Evolutionary conservation across 2,329 filamentous ascomycete species (phyloP).

Genomic region (Xylaria multiplex): DNA sequence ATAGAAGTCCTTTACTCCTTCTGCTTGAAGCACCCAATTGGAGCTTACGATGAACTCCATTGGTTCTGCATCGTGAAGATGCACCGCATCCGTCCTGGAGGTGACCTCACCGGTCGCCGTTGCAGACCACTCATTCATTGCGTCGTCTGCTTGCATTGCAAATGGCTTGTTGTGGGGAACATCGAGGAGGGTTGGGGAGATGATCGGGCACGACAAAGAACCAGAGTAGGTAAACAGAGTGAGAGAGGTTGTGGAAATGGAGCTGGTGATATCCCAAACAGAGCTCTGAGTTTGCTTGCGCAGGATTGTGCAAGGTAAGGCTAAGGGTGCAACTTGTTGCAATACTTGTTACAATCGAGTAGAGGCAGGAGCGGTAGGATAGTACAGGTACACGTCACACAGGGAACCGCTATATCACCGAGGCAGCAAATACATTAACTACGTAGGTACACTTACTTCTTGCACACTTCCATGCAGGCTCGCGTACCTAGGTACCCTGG

Average conservation of each 20-base stretch:
- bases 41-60: conserved; percentile 40
- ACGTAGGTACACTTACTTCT: no score
- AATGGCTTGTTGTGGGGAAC: background rate
- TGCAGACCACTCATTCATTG: background rate
- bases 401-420: no score
- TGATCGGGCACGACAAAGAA: background rate
- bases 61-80: conserved; percentile 12
- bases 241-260: background rate
- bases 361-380: no score
- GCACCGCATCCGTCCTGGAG: background rate
- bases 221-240: background rate
- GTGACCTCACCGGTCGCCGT: background rate
- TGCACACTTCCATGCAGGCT: no score
- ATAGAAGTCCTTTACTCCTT: conserved; percentile 38
- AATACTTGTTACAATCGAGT: no score
- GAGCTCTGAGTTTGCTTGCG: background rate
- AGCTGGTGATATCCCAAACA: background rate
- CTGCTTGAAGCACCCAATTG: conserved; percentile 39
- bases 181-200: background rate
- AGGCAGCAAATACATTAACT: no score
- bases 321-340: no score
- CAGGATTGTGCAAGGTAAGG: background rate
- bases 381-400: no score
- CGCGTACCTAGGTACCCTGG: no score
- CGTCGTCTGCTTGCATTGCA: background rate